Base-by-base conservation (phyloP, 768 basidiomycete genomes). In the Leccinum disarticulatum region DNA sequence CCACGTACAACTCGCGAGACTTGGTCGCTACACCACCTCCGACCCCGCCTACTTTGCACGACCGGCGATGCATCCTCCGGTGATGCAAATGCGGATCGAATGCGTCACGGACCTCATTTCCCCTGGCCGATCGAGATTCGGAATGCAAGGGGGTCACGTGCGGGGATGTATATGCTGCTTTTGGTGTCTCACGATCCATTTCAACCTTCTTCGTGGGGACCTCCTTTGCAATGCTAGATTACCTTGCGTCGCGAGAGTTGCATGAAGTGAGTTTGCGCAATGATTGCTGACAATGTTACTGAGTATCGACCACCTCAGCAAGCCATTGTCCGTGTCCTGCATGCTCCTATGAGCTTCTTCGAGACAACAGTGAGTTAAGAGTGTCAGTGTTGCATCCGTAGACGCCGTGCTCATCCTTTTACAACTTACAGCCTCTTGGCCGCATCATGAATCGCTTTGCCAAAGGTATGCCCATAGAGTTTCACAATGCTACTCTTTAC, bases 371-470 rank as follows among this genome's bases (percentile, higher is more conserved):
- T 87, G 66, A 66, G 78, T 66, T 22, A 48, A 43, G 35, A 48
- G 3, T 27, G 33, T 38, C 17, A 3, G 9, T 19, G 30, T 46
- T 10, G 17, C 2, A 31, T 48, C 11, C 11, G 30, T 28, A 10
- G 14, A 15, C 9, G 2, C 33, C 17, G 11, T 41, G 4, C 10
- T 27, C 25, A 58, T 47, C 25, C 47, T 22, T 22, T 56, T 62
- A 60, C 58, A 31, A 27, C 61, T 50, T 60, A 66, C 65, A 87
- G 80, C 91, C 91, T 6, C 79, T 91, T 19, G 94, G 94, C 15
- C 85, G 92, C 11, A 91, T 97, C 61, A 88, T 93, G 84, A 95
- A 95, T 72, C 84, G 93, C 14, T 92, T 97, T 71, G 87, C 91
- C 1, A 93, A 94, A 77, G 87, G 86, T 81, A 68, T 64, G 56